Conservation (phyloP, 1,139 yeast genomes). For the Yamadazyma triangularis region DNA sequence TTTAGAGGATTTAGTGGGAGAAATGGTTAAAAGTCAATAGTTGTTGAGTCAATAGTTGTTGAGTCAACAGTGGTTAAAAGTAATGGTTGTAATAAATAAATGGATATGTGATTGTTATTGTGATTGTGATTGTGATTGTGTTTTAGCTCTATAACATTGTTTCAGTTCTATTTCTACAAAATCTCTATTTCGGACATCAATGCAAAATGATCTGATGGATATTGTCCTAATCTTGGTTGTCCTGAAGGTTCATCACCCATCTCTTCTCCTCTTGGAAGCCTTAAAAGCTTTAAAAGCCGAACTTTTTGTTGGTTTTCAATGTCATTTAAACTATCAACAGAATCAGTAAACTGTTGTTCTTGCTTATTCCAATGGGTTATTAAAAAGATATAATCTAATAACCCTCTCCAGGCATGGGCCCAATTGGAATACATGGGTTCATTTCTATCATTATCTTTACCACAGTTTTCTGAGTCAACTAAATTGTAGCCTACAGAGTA, state of each 20-base stretch:
- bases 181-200: constrained; percentile 50
- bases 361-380: constrained; percentile 49
- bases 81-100: too few species aligned
- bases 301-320: constrained; percentile 42
- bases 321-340: constrained; percentile 34
- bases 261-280: constrained; percentile 67
- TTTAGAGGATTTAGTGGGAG: constrained; percentile 75
- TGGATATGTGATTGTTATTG: too few species aligned
- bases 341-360: constrained; percentile 19
- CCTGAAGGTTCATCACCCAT: constrained; percentile 73
- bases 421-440: constrained; percentile 89
- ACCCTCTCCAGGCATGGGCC: constrained; percentile 89
- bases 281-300: constrained; percentile 47
- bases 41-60: too few species aligned
- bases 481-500: constrained; percentile 64
- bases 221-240: constrained; percentile 77
- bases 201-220: constrained; percentile 86
- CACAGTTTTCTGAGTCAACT: constrained; percentile 71
- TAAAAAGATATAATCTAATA: constrained; percentile 74
- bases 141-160: too few species aligned
- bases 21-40: constrained; percentile 47
- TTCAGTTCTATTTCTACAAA: too few species aligned
- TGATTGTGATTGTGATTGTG: too few species aligned
- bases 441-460: constrained; percentile 55
- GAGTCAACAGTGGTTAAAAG: too few species aligned